Conservation (phyloP, 257 asterid genomes). For the Nicotiana otophora region DNA sequence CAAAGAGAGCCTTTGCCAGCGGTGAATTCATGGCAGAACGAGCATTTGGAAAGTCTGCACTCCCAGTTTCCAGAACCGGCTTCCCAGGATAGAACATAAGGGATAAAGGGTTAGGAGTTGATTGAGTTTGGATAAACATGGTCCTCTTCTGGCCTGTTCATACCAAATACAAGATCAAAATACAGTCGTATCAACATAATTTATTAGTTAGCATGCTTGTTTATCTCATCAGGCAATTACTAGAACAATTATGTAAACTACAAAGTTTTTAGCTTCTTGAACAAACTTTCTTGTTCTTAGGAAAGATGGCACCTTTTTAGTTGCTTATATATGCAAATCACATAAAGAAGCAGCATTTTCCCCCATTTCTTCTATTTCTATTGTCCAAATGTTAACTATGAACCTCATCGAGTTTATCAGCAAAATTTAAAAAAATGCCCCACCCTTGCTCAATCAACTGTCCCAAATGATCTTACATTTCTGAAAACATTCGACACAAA, state of each 20-base stretch:
- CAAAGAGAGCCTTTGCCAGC: conserved; percentile 74
- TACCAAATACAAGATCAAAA: conserved; percentile 8
- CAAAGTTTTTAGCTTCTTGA: not conserved
- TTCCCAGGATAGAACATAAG: conserved; percentile 97
- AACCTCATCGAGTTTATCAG: not conserved
- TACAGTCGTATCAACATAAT: not conserved
- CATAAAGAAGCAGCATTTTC: not conserved
- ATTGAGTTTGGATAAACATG: conserved; percentile 91
- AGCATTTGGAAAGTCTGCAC: conserved; percentile 88
- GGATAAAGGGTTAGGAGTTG: conserved; percentile 91
- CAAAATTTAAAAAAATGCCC: not conserved
- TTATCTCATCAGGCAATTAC: not conserved
- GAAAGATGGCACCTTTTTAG: not conserved
- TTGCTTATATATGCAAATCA: not conserved
- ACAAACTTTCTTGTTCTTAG: not conserved
- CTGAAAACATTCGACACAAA: not conserved
- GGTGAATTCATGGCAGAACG: conserved; percentile 92
- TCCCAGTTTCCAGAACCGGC: conserved; percentile 81
- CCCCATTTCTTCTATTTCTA: not conserved
- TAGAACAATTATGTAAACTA: not conserved
- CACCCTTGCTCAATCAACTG: no score
- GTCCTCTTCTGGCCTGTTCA: conserved; percentile 88
- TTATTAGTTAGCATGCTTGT: not conserved
- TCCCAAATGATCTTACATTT: not conserved
- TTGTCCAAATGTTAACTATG: no score